Base-by-base conservation (phyloP, 2,329 filamentous ascomycete species). In the Arachnomyces sp. region DNA sequence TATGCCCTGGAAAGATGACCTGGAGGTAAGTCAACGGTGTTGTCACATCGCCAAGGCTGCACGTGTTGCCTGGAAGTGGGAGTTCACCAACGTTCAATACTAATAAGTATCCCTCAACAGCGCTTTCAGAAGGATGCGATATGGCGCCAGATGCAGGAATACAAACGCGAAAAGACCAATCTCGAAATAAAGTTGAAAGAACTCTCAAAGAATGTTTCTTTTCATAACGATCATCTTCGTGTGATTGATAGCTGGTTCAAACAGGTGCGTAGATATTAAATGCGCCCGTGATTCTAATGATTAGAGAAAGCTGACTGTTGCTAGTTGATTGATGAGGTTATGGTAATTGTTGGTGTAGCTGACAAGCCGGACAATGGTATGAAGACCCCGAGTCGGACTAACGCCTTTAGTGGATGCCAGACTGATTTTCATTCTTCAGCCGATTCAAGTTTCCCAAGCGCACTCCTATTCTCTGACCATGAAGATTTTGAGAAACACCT, bases 91-190 rank as follows among this genome's bases (percentile, higher is more conserved):
- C 21, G 21, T 5, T 25, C 21, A 25, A 25, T 25, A 9, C 21
- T 25, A 25, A 25, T 9, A 25, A 9, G 5, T 5, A 25, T 25
- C 5, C 5, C 5, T 5, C 45, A 63, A 54, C 65, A 93, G 87
- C 80, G 84, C 60, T 92, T 84, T 57, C 85, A 90, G 67, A 98
- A 96, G 69, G 92, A 95, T 70, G 92, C 92, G 49, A 95, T 98
- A 61, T 83, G 86, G 56, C 86, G 93, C 43, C 90, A 95, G 68
- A 95, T 98, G 88, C 86, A 88, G 60, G 92, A 96, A 66, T 95
- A 94, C 66, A 95, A 94, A 67, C 82, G 92, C 53, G 87, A 94
- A 61, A 89, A 88, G 60, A 74, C 76, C 43, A 84, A 84, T 31
- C 71, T 93, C 47, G 89, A 96, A 68, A 73, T 78, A 43, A 84